phyloP scores from a whole-genome alignment of 2,329 filamentous ascomycete genomes.

The Paecilomyces variotii region DNA sequence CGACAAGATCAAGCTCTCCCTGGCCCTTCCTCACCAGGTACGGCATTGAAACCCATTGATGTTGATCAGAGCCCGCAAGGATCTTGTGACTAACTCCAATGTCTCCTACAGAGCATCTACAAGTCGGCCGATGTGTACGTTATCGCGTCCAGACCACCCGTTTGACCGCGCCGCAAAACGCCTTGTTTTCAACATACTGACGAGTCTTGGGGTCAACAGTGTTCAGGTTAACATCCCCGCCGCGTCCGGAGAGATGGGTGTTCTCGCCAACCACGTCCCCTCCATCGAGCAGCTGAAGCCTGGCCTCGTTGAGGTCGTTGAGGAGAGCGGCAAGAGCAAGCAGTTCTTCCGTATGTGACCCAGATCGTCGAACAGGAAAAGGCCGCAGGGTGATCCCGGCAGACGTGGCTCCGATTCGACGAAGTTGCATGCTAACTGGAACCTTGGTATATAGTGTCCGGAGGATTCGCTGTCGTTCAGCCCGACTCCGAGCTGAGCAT shows the following conservation, averaged over 20 bases:
- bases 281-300: slow-evolving; percentile 99
- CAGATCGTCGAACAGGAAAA: neutral
- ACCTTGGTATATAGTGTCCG: slow-evolving; percentile 59
- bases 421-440: slow-evolving; percentile 8
- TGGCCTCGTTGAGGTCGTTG: slow-evolving; percentile 87
- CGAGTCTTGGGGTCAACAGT: slow-evolving; percentile 59
- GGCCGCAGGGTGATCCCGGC: neutral
- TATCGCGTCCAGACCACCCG: slow-evolving; percentile 1
- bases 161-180: neutral
- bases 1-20: slow-evolving; percentile 97
- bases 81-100: slow-evolving; percentile 15
- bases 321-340: slow-evolving; percentile 83
- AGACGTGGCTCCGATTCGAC: slow-evolving; percentile 10
- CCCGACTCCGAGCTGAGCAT: slow-evolving; percentile 92
- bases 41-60: slow-evolving; percentile 28
- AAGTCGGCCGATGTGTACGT: slow-evolving; percentile 64
- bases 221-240: slow-evolving; percentile 98
- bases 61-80: slow-evolving; percentile 1
- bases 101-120: slow-evolving; percentile 52
- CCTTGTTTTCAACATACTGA: slow-evolving; percentile 20
- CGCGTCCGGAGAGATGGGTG: slow-evolving; percentile 98
- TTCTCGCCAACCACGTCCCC: slow-evolving; percentile 97
- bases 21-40: slow-evolving; percentile 98
- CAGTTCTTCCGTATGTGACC: slow-evolving; percentile 87
- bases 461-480: slow-evolving; percentile 94